Evolutionary conservation across 768 basidiomycete species (phyloP).

Genomic region (Panaeolus papilionaceus): DNA sequence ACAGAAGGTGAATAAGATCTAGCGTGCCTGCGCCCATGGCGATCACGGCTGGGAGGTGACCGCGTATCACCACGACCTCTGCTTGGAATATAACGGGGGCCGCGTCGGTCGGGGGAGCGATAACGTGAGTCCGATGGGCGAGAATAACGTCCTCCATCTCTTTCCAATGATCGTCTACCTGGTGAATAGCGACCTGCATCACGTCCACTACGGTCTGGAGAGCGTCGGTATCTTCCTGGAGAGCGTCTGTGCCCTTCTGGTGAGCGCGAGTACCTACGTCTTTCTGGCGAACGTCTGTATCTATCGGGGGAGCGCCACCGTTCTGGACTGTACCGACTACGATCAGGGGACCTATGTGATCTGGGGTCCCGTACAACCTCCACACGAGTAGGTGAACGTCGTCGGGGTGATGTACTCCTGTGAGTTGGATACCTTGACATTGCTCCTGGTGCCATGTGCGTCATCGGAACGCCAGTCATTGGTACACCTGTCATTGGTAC

Average conservation of each 20-base stretch:
- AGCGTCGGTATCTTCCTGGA: background rate
- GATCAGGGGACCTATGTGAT: slow-evolving; percentile 20
- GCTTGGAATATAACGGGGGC: slow-evolving; percentile 15
- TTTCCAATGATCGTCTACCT: slow-evolving; percentile 15
- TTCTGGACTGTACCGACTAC: slow-evolving; percentile 19
- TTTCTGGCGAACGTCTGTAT: slow-evolving; percentile 9
- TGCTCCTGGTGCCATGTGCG: slow-evolving; percentile 6
- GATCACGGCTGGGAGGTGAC: slow-evolving; percentile 17
- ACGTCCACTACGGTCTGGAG: slow-evolving; percentile 5
- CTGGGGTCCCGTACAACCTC: slow-evolving; percentile 25
- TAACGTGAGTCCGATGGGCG: slow-evolving; percentile 3
- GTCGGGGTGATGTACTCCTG: slow-evolving; percentile 22
- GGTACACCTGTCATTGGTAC: slow-evolving; percentile 21
- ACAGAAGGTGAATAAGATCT: slow-evolving; percentile 18
- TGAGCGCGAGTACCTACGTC: slow-evolving; percentile 17
- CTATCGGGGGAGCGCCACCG: slow-evolving; percentile 7
- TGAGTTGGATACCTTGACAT: slow-evolving; percentile 11
- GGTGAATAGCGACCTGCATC: slow-evolving; percentile 15
- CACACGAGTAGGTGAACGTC: slow-evolving; percentile 22
- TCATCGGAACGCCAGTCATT: slow-evolving; percentile 17
- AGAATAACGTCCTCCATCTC: slow-evolving; percentile 13
- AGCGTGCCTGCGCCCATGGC: slow-evolving; percentile 6
- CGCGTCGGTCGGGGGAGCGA: background rate
- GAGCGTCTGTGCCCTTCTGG: background rate
- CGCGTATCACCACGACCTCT: slow-evolving; percentile 15